These are phyloP conservation scores for Ascochyta pisi DNA, from an alignment of 2,329 filamentous ascomycete species.

Conservation along the genomic window DNA sequence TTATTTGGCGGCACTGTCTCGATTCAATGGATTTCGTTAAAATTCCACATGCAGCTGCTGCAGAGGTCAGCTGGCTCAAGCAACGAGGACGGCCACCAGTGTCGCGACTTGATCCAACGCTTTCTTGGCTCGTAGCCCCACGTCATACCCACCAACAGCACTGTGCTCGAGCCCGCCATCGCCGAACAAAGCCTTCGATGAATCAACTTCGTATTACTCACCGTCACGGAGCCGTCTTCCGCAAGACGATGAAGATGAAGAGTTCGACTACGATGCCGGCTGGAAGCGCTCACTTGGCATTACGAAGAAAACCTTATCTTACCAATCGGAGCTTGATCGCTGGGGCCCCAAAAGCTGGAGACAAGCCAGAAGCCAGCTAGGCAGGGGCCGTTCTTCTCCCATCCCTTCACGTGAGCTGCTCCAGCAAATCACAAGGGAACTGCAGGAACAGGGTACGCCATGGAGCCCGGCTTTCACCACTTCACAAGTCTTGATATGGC, in stretches of 20 bases:
- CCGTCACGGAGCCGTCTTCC: background rate
- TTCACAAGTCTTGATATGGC: background rate
- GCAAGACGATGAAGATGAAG: conserved; percentile 6
- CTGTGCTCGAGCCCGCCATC: background rate
- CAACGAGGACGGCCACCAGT: background rate
- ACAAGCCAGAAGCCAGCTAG: background rate
- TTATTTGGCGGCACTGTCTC: no score
- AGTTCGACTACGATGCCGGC: background rate
- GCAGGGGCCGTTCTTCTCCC: background rate
- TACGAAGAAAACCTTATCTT: background rate
- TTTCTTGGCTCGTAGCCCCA: background rate
- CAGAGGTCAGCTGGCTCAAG: background rate
- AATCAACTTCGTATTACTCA: background rate
- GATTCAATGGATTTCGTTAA: background rate
- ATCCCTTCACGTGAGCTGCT: background rate
- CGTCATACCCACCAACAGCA: background rate
- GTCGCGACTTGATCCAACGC: background rate
- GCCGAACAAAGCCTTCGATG: background rate
- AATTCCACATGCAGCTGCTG: background rate
- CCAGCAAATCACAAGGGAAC: background rate
- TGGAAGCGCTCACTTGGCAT: background rate
- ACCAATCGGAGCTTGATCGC: conserved; percentile 4
- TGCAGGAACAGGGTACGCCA: background rate
- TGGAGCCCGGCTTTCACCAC: conserved; percentile 1
- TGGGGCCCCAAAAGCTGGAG: background rate